phyloP scores from a whole-genome alignment of 306 rosid species.

The Gleditsia sinensis region DNA sequence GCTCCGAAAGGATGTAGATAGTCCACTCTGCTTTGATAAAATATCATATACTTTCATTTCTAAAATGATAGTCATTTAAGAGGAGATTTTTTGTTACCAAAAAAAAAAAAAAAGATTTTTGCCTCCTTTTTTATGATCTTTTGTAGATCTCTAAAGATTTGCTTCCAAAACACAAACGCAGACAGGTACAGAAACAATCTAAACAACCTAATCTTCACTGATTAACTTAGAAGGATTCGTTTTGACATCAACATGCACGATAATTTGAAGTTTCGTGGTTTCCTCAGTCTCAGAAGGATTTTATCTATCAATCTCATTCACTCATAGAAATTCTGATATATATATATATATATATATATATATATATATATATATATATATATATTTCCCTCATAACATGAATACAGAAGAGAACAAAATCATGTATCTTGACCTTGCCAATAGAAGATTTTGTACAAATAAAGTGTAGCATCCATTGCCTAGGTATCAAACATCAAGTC shows the following conservation, averaged over 20 bases:
- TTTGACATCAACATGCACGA: too few species aligned
- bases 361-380: too few species aligned
- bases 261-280: too few species aligned
- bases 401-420: not conserved
- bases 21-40: not conserved
- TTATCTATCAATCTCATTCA: not conserved
- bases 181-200: not conserved
- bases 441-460: not conserved
- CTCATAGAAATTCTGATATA: not conserved
- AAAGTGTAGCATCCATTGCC: constrained; percentile 35
- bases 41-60: not conserved
- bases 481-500: constrained; percentile 32
- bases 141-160: not conserved
- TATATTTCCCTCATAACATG: not conserved
- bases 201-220: too few species aligned
- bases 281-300: too few species aligned
- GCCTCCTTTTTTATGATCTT: not conserved
- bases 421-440: not conserved
- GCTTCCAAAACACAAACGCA: not conserved
- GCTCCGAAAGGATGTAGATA: not conserved
- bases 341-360: too few species aligned
- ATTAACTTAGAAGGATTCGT: too few species aligned
- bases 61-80: too few species aligned
- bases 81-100: not conserved
- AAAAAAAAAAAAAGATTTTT: too few species aligned